Evolutionary conservation across 805 yeast genomes (phyloP).

Genomic region (Phaffomyces thermotolerans): DNA sequence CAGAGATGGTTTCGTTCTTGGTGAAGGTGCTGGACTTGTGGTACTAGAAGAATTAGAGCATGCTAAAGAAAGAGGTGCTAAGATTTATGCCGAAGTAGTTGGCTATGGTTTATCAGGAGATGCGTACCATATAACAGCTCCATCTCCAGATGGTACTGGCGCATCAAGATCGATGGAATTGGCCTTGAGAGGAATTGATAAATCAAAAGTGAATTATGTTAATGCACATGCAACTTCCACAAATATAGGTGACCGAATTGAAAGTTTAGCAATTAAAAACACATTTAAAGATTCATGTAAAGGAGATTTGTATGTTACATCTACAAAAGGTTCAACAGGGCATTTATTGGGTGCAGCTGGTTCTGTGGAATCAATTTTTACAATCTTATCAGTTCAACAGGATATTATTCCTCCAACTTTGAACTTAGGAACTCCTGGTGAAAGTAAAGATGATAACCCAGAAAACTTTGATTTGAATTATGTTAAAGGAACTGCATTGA

Average conservation of each 20-base stretch:
- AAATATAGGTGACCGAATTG: conserved; percentile 81
- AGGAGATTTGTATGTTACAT: conserved; percentile 46
- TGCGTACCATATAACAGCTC: conserved; percentile 90
- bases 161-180: conserved; percentile 75
- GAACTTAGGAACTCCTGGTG: conserved; percentile 53
- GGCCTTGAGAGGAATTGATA: conserved; percentile 49
- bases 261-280: conserved; percentile 61
- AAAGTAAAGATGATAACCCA: conserved; percentile 32
- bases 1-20: conserved; percentile 82
- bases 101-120: conserved; percentile 94
- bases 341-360: conserved; percentile 97
- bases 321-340: conserved; percentile 90
- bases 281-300: conserved; percentile 35
- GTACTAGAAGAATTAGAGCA: conserved; percentile 72
- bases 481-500: conserved; percentile 39
- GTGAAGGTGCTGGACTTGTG: conserved; percentile 88
- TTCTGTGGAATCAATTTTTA: conserved; percentile 81
- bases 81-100: conserved; percentile 69
- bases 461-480: conserved; percentile 47
- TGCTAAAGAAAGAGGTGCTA: conserved; percentile 57
- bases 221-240: conserved; percentile 99
- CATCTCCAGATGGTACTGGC: conserved; percentile 74
- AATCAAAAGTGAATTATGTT: conserved; percentile 57
- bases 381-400: conserved; percentile 55
- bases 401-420: conserved; percentile 71